Evolutionary conservation across 345 rosid genomes (phyloP).

Genomic region (Zanthoxylum bungeanum): DNA sequence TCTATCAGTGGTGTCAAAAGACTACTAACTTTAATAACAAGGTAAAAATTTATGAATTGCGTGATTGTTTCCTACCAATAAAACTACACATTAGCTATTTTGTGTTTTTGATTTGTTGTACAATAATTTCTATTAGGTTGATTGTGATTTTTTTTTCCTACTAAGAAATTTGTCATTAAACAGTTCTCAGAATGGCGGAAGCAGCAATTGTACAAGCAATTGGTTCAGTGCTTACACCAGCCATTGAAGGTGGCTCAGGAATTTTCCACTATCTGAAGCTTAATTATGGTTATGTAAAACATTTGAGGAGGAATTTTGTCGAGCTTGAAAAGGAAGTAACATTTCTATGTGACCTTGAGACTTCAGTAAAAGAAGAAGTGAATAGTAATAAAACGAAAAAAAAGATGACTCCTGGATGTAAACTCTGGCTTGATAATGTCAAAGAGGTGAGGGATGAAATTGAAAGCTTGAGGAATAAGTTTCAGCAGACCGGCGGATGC

Average conservation of each 20-base stretch:
- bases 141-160: neutral
- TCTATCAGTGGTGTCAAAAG: neutral
- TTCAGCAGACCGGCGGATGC: neutral
- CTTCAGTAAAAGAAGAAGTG: neutral
- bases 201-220: neutral
- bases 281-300: neutral
- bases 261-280: neutral
- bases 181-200: neutral
- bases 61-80: neutral
- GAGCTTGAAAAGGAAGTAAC: neutral
- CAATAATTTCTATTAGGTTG: neutral
- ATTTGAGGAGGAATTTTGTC: neutral
- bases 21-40: neutral
- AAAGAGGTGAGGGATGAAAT: neutral
- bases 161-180: neutral
- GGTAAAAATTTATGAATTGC: neutral
- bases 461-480: neutral
- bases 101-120: too few species aligned
- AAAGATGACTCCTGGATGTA: neutral
- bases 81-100: too few species aligned
- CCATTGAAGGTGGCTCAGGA: neutral
- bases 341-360: neutral
- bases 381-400: neutral
- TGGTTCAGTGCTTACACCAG: neutral
- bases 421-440: neutral